These are phyloP conservation scores for Penicillium sp. DNA, from an alignment of 2,329 filamentous ascomycete genomes.

Conservation along the genomic window DNA sequence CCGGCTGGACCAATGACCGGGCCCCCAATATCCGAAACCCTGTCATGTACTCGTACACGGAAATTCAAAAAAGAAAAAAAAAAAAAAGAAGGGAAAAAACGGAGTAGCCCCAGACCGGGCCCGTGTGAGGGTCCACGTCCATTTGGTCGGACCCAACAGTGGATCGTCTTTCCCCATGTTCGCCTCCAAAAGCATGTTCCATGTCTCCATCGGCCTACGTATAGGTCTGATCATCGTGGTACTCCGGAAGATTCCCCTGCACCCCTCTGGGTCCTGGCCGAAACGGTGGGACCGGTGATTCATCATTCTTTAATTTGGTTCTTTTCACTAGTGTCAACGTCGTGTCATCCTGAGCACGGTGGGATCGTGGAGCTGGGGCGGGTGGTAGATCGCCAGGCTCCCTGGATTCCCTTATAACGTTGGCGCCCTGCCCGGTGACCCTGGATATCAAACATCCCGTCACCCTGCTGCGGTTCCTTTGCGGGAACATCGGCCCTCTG, in stretches of 20 bases:
- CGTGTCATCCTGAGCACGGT: conserved; percentile 37
- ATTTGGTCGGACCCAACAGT: background rate
- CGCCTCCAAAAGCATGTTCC: conserved; percentile 22
- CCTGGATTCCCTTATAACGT: conserved; percentile 22
- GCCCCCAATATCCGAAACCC: background rate
- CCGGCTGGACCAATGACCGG: background rate
- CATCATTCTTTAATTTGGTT: conserved; percentile 19
- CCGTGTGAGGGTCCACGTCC: conserved; percentile 15
- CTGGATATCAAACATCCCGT: conserved; percentile 7
- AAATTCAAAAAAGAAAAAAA: conserved; percentile 1
- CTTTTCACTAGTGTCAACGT: conserved; percentile 37
- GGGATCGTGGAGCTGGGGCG: conserved; percentile 38
- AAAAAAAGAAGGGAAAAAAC: conserved; percentile 8
- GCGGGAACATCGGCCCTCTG: conserved; percentile 8
- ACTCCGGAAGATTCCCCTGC: conserved; percentile 23
- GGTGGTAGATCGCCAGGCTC: conserved; percentile 35
- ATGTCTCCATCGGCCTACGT: conserved; percentile 11
- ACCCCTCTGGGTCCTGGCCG: conserved; percentile 10
- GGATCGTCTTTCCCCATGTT: conserved; percentile 21
- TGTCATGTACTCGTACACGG: background rate
- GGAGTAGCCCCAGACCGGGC: conserved; percentile 11
- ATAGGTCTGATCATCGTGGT: conserved; percentile 17
- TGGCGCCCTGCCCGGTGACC: background rate
- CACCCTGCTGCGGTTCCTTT: conserved; percentile 13
- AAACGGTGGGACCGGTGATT: conserved; percentile 24